Base-by-base conservation (phyloP, 2,329 filamentous ascomycete species). In the Cercospora sp. region DNA sequence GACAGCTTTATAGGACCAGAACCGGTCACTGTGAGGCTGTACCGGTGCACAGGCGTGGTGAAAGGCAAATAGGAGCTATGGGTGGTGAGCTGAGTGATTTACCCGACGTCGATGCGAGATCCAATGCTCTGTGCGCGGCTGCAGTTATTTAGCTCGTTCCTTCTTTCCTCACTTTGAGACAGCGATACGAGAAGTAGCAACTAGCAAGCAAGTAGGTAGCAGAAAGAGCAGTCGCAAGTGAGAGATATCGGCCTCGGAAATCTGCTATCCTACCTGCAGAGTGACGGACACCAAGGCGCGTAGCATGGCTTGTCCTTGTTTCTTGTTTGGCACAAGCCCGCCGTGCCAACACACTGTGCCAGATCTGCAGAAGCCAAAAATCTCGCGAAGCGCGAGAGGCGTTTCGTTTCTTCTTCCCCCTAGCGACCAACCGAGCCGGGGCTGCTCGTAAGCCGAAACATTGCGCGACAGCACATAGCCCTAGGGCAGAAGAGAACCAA, bases 341-440 rank as follows among this genome's bases (percentile, higher is more conserved):
- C 20, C 20, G 10, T 42, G 62, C 62, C 62, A 58, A 59, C 62
- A 59, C 55, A 51, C 10, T 18, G 30, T 63, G 31, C 16, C 31
- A 36, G 62, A 59, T 58, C 51, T 64, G 62, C 62, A 62, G 62
- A 64, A 64, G 53, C 51, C 62, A 48, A 53, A 59, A 58, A 45
- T 64, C 33, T 28, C 36, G 20, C 20, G 30, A 36, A 20, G 61
- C 61, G 55, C 55, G 55, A 12, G 55, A 63, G 60, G 42, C 60
- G 60, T 53, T 53, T 53, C 48, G 33, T 40, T 59, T 59, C 55
- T 59, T 36, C 55, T 59, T 36, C 30, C 55, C 13, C 28, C 31
- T 8, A 55, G 48, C 48, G 9, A 55, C 48, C 48, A 55, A n/a
- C 48, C 48, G 48, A 55, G 23, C 48, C 23, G 48, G 23, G 48